A percentile compares a stretch with the other conserved stretches of the same genome.
Evolutionary conservation across 176 grass and related monocot genomes (phyloP).

Genomic region (Triticum dicoccoides): DNA sequence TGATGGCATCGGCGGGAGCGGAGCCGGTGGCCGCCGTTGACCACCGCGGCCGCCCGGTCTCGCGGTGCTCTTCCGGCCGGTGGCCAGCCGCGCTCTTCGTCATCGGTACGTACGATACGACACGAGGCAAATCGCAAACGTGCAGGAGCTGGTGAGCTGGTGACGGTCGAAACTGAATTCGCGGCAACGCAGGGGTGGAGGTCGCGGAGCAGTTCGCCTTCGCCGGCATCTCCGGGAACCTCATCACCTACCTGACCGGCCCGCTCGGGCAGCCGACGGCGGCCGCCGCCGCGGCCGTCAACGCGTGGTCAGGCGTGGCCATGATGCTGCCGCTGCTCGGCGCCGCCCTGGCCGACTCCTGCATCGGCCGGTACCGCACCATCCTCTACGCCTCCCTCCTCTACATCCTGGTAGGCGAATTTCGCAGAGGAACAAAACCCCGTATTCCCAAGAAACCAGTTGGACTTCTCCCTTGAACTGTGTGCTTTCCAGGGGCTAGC

Average conservation of each 20-base stretch:
- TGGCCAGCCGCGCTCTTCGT: conserved; percentile 3
- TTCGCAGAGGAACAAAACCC: no score
- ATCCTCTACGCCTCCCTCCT: background rate
- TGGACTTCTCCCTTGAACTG: background rate
- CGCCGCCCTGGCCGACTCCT: background rate
- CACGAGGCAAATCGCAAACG: background rate
- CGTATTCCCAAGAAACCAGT: no score
- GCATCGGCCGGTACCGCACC: background rate
- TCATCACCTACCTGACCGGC: conserved; percentile 2
- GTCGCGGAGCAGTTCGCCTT: background rate
- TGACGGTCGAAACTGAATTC: background rate
- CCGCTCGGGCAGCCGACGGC: background rate
- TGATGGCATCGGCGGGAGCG: background rate
- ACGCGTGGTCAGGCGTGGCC: background rate
- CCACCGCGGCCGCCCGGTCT: background rate
- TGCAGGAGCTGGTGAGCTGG: no score
- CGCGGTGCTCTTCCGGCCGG: background rate
- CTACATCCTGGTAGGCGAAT: background rate
- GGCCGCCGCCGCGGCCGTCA: background rate
- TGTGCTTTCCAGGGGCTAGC: conserved; percentile 4
- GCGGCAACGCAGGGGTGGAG: background rate
- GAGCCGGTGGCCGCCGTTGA: background rate
- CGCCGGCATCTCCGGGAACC: conserved; percentile 18
- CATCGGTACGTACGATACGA: background rate
- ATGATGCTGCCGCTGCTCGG: conserved; percentile 5